Evolutionary conservation across 768 basidiomycete species (phyloP).

Genomic region (Strobilomyces dryophilus): DNA sequence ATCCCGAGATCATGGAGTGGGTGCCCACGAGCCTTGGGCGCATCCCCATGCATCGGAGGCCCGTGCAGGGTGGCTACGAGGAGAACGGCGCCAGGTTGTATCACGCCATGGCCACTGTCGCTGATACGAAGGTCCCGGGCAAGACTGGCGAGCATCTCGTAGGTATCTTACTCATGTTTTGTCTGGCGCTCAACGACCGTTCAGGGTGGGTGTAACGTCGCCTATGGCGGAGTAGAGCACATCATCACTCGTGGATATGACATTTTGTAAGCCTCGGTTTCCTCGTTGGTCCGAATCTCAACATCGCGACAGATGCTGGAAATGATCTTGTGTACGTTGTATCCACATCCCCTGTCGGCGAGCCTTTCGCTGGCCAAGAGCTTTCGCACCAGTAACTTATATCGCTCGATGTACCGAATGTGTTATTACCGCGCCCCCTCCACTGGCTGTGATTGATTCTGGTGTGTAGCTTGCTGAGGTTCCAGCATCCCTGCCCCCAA

Average conservation of each 20-base stretch:
- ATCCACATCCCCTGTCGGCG: no score
- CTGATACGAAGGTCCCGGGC: conserved; percentile 61
- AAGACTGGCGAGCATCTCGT: conserved; percentile 72
- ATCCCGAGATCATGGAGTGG: conserved; percentile 67
- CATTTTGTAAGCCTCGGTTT: conserved; percentile 34
- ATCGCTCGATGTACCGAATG: conserved; percentile 1
- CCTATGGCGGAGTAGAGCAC: conserved; percentile 38
- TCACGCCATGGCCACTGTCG: conserved; percentile 55
- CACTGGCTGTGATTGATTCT: conserved; percentile 29
- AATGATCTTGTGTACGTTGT: conserved; percentile 1
- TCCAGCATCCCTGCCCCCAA: conserved; percentile 72
- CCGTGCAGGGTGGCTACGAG: conserved; percentile 75
- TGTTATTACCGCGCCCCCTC: conserved; percentile 25
- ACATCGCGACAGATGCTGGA: conserved; percentile 36
- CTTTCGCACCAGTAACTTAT: conserved; percentile 2
- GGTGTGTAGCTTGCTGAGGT: conserved; percentile 27
- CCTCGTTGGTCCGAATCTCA: not conserved
- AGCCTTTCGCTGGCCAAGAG: not conserved
- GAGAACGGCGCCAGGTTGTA: conserved; percentile 62
- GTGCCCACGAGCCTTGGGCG: conserved; percentile 57
- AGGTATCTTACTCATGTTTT: conserved; percentile 14
- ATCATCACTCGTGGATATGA: conserved; percentile 37
- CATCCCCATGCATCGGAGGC: conserved; percentile 52
- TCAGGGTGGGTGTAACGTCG: conserved; percentile 41
- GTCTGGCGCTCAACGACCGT: not conserved